Conservation (phyloP, 2,329 filamentous ascomycete species). For the Aspergillus awamori region DNA sequence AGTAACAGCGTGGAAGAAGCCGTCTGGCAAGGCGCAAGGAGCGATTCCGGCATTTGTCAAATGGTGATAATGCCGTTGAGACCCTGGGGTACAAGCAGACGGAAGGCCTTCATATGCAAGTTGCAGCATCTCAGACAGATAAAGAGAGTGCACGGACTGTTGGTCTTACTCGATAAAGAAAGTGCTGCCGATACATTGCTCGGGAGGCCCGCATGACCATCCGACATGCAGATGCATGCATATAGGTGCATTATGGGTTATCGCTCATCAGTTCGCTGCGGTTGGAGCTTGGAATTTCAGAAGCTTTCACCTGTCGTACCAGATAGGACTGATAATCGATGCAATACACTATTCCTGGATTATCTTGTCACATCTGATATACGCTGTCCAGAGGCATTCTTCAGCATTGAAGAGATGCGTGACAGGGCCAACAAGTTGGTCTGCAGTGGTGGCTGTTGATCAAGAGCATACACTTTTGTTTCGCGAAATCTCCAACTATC, state of each 20-base stretch:
- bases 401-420: neutral
- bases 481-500: neutral
- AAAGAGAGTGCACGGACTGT: neutral
- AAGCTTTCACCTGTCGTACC: too few species aligned
- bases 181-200: neutral
- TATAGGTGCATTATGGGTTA: too few species aligned
- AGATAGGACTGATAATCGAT: too few species aligned
- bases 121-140: neutral
- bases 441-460: neutral
- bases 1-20: neutral
- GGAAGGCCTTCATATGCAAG: neutral
- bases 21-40: neutral
- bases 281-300: neutral
- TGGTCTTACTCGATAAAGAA: neutral
- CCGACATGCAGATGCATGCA: neutral
- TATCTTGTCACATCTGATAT: neutral
- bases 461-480: neutral
- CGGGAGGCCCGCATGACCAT: neutral
- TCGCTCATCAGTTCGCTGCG: neutral
- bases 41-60: neutral
- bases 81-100: too few species aligned
- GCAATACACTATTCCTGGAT: neutral
- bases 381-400: neutral
- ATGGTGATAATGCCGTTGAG: neutral
- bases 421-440: neutral